Base-by-base conservation (phyloP, 805 yeast genomes). In the Priceomyces haplophilus region DNA sequence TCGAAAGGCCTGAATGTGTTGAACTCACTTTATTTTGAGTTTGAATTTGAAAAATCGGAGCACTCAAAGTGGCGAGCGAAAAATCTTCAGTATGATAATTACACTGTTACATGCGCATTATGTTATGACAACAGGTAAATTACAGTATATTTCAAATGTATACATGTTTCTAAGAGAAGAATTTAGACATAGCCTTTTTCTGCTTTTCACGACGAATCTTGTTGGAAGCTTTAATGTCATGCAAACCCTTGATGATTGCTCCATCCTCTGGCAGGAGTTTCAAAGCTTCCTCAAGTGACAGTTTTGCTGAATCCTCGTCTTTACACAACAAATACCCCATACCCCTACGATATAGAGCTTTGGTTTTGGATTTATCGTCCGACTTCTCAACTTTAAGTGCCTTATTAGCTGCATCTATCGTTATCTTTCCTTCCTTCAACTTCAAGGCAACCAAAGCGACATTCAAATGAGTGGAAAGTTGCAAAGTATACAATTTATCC, bases 271-370 rank as follows among this genome's bases (percentile, higher is more conserved):
- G 95, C 25, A 83, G 77, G 31, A 76, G 62, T 43, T 71, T 64
- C 19, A 79, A 63, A 0, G 97, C 97, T 46, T 72, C 69, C 50
- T 80, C 78, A 44, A 89, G 75, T 47, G 83, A 84, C 10, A 61
- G 64, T 39, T 83, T 67, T 0, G 96, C 95, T 44, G 71, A 76
- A 23, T 83, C 91, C 41, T 80, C 83, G 56, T 86, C 82, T 56
- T 83, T 83, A 17, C 73, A 67, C 7, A 76, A 64, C 46, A 79
- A 63, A 54, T 80, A 75, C 1, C 93, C 96, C 56, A 76, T 68
- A 29, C 95, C 97, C 62, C 91, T 82, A 61, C 98, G 82, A 70
- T 82, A 90, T 34, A 79, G 67, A 0, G 97, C 97, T 69, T 90
- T 90, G 13, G 95, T 88, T 59, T 76, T 78, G 17, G 88, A 80